Evolutionary conservation across 768 basidiomycete genomes (phyloP), one percentile per base, ranked within the genome.

Genomic region (Phlebiopsis gigantea): DNA sequence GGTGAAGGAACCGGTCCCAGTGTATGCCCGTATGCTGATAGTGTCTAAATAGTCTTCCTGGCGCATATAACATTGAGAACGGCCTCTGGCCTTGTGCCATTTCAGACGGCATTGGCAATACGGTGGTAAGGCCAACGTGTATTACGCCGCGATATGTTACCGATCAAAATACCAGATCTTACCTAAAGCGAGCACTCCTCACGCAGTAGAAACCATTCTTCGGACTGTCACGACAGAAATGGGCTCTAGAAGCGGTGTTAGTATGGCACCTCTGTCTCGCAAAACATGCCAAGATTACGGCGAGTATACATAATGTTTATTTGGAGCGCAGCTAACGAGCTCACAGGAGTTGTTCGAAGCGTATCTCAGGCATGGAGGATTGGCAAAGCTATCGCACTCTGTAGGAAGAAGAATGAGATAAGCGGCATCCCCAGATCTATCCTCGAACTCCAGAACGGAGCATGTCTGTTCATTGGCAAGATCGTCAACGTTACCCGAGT

Each of bases 311-410:
- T 14, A 21, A 24, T 14, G 24, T 49, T 25, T 10, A n/a, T 42
- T n/a, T 1, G 5, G 28, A 25, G 10, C 5, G 30, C 39, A 15
- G 14, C 54, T 54, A 15, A 29, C n/a, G 3, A 15, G 17, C 15
- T 34, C 15, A 1, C 46, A 66, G 65, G 67, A 6, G 56, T 83
- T 15, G 71, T 74, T 2, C 79, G 77, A 43, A 81, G 79, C 25
- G 74, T 82, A 10, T 85, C 82, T 21, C 74, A 82, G 65, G 78
- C 80, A 8, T 87, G 85, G 85, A 70, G 80, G 46, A 76, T 87
- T 21, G 85, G 85, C 8, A 72, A 81, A 28, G 82, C 83, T 0
- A 75, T 85, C 15, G 75, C 78, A 5, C 72, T 78, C 3, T 77
- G 79, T 56, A 73, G 80, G 46, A 77, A 77, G 66, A 71, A 69